Base-by-base conservation (phyloP, 139 green algal species). In the Chlamydomonas eustigma region DNA sequence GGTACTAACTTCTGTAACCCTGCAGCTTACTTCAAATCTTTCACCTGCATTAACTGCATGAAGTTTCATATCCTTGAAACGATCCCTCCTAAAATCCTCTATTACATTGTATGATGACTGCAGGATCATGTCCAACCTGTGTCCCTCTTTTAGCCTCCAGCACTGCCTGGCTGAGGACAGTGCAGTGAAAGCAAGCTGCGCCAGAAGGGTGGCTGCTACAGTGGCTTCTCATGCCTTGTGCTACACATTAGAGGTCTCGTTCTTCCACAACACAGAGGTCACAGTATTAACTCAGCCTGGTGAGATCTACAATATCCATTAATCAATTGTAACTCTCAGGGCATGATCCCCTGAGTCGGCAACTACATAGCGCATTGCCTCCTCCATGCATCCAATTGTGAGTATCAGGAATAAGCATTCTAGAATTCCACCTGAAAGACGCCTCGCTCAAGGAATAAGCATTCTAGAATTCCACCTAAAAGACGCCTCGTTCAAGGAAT, bases 171-270 rank as follows among this genome's bases (percentile, higher is more conserved):
- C 25, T 18, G n/a, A 70, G 6, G 63, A 70, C 32, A 35, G 63
- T 28, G 6, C 6, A 8, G 28, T 35, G 24, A 70, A 70, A 28
- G 63, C 63, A 8, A 35, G 63, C 63, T 70, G 63, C 30, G 63
- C 63, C 30, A 22, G 63, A 5, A 22, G 63, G 6, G 63, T 70
- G 63, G 63, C 63, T 37, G 63, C n/a, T 22, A 35, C 63, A 22
- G 6, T 70, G 63, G n/a, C 30, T 22, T 28, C 63, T 35, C 25
- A 37, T 22, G 63, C 63, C 5, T 8, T 37, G n/a, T 70, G 63
- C 18, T 70, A 70, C 63, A 70, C 63, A 28, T 22, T 70, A 22
- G 63, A 70, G 28, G 28, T 70, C 63, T 70, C 63, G 8, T 70
- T 70, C 63, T 70, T 70, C 63, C 63, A 70, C 63, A 70, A 31